phyloP scores from a whole-genome alignment of 78 protist genomes.

The Reticulomyxa filosa region DNA sequence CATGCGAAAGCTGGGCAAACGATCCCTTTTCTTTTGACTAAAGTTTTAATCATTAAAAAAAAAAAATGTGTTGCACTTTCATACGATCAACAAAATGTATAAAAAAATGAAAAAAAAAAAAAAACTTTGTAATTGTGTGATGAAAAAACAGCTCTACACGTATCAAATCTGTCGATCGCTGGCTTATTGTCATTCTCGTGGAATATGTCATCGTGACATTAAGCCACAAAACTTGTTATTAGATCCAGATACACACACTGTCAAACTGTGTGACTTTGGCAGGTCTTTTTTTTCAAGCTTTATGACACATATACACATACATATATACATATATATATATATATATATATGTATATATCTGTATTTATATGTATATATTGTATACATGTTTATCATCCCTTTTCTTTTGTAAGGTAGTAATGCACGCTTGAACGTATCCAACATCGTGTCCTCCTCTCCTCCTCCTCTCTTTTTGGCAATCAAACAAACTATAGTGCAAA shows the following conservation, averaged over 20 bases:
- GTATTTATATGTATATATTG: too few species aligned
- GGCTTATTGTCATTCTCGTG: constrained; percentile 40
- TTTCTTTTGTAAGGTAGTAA: neutral
- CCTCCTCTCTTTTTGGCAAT: neutral
- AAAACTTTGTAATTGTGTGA: too few species aligned
- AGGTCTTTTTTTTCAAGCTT: too few species aligned
- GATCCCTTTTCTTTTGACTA: constrained; percentile 60
- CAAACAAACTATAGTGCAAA: constrained; percentile 40
- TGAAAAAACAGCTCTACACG: constrained; percentile 23
- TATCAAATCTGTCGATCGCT: constrained; percentile 81
- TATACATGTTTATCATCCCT: neutral
- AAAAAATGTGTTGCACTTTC: too few species aligned
- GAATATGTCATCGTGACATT: constrained; percentile 79
- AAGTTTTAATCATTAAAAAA: constrained; percentile 30
- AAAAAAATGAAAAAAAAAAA: too few species aligned
- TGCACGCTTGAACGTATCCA: constrained; percentile 4
- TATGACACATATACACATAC: too few species aligned
- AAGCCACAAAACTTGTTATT: constrained; percentile 74
- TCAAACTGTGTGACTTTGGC: constrained; percentile 94
- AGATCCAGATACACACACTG: constrained; percentile 51
- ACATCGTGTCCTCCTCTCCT: neutral
- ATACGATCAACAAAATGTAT: too few species aligned
- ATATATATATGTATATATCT: too few species aligned
- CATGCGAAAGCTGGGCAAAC: constrained; percentile 41
- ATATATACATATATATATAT: too few species aligned